Evolutionary conservation across 495 filamentous ascomycete species (phyloP).

Genomic region (Penicillium longicatenatum): DNA sequence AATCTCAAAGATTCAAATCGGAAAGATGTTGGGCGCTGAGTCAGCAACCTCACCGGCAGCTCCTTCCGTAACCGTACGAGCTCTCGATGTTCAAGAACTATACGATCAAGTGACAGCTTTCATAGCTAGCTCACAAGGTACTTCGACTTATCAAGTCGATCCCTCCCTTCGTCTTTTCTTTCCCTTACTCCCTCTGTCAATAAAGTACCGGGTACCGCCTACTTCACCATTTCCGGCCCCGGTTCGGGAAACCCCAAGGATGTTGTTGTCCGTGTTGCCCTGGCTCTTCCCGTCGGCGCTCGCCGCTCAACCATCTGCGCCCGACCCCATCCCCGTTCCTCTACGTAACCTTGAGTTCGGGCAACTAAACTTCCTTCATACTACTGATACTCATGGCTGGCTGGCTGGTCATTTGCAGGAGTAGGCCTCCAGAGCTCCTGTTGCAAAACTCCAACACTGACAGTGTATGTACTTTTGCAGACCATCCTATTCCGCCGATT

Average conservation of each 20-base stretch:
- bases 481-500: slow-evolving; percentile 89
- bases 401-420: slow-evolving; percentile 91
- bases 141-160: neutral
- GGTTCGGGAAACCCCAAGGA: neutral
- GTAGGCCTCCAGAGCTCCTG: slow-evolving; percentile 41
- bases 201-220: no score
- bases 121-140: neutral
- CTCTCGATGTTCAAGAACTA: neutral
- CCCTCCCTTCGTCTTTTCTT: neutral
- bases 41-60: slow-evolving; percentile 46
- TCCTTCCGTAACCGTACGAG: slow-evolving; percentile 32
- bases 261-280: slow-evolving; percentile 26
- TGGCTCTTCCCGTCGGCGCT: slow-evolving; percentile 32
- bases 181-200: neutral
- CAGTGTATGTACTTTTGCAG: slow-evolving; percentile 47
- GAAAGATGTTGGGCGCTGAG: slow-evolving; percentile 46
- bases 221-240: slow-evolving; percentile 2
- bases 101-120: neutral
- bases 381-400: slow-evolving; percentile 96
- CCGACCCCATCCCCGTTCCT: slow-evolving; percentile 74
- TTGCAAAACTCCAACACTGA: slow-evolving; percentile 12
- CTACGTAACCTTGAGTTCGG: slow-evolving; percentile 86
- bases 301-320: slow-evolving; percentile 78
- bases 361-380: slow-evolving; percentile 91
- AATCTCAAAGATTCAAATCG: slow-evolving; percentile 35